A percentile compares a stretch with the other conserved stretches of the same genome.
Conservation (phyloP, 805 yeast species). For the Zygoascus tannicola region DNA sequence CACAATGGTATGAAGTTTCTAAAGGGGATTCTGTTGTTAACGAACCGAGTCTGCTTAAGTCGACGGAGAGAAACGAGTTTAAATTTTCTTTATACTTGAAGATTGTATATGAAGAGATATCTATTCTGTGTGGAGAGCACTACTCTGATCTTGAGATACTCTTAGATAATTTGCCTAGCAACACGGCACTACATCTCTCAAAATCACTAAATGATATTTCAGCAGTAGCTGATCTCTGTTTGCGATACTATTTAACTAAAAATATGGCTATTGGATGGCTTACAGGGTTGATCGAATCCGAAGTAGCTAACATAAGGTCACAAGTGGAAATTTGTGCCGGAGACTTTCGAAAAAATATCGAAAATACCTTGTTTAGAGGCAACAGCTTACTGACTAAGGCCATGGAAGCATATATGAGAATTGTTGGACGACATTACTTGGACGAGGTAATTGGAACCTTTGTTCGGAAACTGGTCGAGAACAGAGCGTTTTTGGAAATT, state of each 20-base stretch:
- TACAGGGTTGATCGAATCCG: slow-evolving; percentile 55
- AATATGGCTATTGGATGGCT: slow-evolving; percentile 68
- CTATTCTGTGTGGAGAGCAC: slow-evolving; percentile 42
- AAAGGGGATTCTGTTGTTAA: not conserved
- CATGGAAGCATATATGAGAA: slow-evolving; percentile 62
- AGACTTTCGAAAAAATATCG: slow-evolving; percentile 27
- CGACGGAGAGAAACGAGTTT: not conserved
- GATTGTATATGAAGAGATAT: slow-evolving; percentile 18
- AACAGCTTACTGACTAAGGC: slow-evolving; percentile 76
- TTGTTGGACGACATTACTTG: slow-evolving; percentile 73
- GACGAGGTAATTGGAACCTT: slow-evolving; percentile 65
- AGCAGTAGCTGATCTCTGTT: slow-evolving; percentile 33
- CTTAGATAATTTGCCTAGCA: slow-evolving; percentile 30
- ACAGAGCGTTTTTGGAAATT: slow-evolving; percentile 57
- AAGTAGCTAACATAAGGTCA: slow-evolving; percentile 32
- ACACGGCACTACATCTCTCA: slow-evolving; percentile 34
- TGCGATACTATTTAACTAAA: slow-evolving; percentile 67
- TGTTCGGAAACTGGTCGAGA: slow-evolving; percentile 42
- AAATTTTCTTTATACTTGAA: slow-evolving; percentile 17
- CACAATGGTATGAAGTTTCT: slow-evolving; percentile 18
- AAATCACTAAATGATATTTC: slow-evolving; percentile 21
- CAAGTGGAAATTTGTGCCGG: slow-evolving; percentile 2
- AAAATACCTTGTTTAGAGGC: slow-evolving; percentile 70
- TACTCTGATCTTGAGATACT: slow-evolving; percentile 57
- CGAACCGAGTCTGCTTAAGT: slow-evolving; percentile 14